These are phyloP conservation scores for Sporisorium scitamineum DNA, from an alignment of 1,284 basidiomycete genomes.

Conservation along the genomic window DNA sequence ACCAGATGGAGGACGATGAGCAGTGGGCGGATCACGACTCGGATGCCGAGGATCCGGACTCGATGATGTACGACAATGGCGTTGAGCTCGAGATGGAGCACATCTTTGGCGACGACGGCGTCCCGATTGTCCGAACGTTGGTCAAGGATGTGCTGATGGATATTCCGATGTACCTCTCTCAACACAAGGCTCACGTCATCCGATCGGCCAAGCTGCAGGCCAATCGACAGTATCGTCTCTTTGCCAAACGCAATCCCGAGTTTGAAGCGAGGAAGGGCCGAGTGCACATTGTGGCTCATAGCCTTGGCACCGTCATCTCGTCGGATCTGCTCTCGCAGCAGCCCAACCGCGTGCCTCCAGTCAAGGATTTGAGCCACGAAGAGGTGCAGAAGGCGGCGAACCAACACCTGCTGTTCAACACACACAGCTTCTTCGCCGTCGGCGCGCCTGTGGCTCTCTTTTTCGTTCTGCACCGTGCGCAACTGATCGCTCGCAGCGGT, in stretches of 20 bases:
- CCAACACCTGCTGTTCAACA: slow-evolving; percentile 69
- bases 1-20: slow-evolving; percentile 70
- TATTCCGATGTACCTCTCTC: slow-evolving; percentile 70
- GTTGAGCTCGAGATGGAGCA: slow-evolving; percentile 70
- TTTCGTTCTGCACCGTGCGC: slow-evolving; percentile 73
- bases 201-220: slow-evolving; percentile 70
- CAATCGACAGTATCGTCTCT: slow-evolving; percentile 72
- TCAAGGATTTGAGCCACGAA: slow-evolving; percentile 24
- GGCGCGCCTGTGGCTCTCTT: slow-evolving; percentile 74
- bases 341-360: slow-evolving; percentile 71
- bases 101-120: slow-evolving; percentile 50
- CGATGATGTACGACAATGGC: slow-evolving; percentile 52
- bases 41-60: slow-evolving; percentile 40
- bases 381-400: slow-evolving; percentile 22
- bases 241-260: slow-evolving; percentile 73
- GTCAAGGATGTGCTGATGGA: slow-evolving; percentile 71
- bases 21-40: slow-evolving; percentile 68
- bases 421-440: slow-evolving; percentile 72
- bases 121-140: slow-evolving; percentile 56
- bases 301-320: slow-evolving; percentile 73
- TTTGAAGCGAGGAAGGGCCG: slow-evolving; percentile 70
- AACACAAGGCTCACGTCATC: slow-evolving; percentile 73
- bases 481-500: slow-evolving; percentile 73
- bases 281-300: slow-evolving; percentile 71
- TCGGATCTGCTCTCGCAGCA: slow-evolving; percentile 74